A percentile compares a stretch with the other conserved stretches of the same genome.
Evolutionary conservation across 2,329 filamentous ascomycete species (phyloP).

Genomic region (Diplocarpon rosae): DNA sequence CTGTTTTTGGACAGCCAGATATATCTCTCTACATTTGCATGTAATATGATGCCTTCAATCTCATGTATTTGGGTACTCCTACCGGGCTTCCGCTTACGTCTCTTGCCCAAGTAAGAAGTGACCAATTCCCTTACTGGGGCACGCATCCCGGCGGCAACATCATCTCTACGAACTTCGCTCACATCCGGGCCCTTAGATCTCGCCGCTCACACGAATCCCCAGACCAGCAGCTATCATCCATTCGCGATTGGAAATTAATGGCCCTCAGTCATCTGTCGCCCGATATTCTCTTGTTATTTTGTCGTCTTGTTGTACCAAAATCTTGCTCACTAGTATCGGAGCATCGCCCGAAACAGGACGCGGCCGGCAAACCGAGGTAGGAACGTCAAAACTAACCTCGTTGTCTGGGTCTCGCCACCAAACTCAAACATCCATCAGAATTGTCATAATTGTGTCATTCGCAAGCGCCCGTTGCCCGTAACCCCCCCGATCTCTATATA

Average conservation of each 20-base stretch:
- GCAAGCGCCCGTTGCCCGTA: neutral
- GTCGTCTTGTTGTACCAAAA: no score
- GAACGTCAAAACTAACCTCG: neutral
- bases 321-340: constrained; percentile 1
- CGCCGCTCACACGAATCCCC: neutral
- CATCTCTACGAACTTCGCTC: no score
- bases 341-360: neutral
- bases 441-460: constrained; percentile 2
- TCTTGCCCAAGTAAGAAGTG: no score
- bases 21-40: no score
- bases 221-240: neutral
- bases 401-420: constrained; percentile 6
- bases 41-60: no score
- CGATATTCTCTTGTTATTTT: neutral
- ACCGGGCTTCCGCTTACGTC: no score
- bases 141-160: no score
- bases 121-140: no score
- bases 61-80: no score
- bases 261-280: neutral
- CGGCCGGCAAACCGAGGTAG: constrained; percentile 7
- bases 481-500: neutral
- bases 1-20: no score
- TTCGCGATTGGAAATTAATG: neutral
- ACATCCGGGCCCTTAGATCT: no score
- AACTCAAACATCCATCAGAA: neutral